Base-by-base conservation (phyloP, 2,329 filamentous ascomycete genomes). In the Grosmannia huntii region DNA sequence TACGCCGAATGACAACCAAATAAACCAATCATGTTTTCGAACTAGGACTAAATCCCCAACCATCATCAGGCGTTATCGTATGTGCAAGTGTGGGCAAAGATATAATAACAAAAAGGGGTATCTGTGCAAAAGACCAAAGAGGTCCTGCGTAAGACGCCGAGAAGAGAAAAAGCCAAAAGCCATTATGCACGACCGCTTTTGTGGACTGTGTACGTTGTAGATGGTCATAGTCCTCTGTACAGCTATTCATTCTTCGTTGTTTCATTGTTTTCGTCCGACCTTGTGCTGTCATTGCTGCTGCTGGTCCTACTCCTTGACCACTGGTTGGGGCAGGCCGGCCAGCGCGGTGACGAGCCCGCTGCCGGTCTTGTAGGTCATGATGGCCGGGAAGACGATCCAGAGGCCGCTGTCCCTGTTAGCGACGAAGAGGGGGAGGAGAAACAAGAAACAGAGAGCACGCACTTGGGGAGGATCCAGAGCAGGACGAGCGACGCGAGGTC, bases 391-490 rank as follows among this genome's bases (percentile, higher is more conserved):
- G 54, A 83, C 64, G 53, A 83, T 72, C 80, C 80, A 83, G 0
- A 74, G 69, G 61, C 78, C 79, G 62, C 80, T 83, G 58, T 14
- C 7, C 3, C 10, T 25, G 57, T 57, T 57, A 62, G 55, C 3
- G n/a, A 27, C 21, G 25, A 11, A 44, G 16, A 44, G 7, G 5
- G 41, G 31, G 1, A 41, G 23, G 4, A 48, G 12, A 7, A 9
- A 19, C 9, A 21, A n/a, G n/a, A n/a, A n/a, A n/a, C n/a, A 38
- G n/a, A 57, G 33, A 10, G 19, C 19, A 38, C 53, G 25, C 67
- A 82, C 80, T 82, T 83, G 56, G 79, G 79, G 55, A 83, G 75
- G 57, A 82, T 75, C 79, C 80, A 84, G 54, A 83, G 68, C 56
- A 75, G 66, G 50, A 82, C 57, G 36, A 83, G 68, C 52, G 75